Evolutionary conservation across 495 filamentous ascomycete genomes (phyloP), one percentile per base, ranked within the genome.

Genomic region (Lichenothelia convexa): DNA sequence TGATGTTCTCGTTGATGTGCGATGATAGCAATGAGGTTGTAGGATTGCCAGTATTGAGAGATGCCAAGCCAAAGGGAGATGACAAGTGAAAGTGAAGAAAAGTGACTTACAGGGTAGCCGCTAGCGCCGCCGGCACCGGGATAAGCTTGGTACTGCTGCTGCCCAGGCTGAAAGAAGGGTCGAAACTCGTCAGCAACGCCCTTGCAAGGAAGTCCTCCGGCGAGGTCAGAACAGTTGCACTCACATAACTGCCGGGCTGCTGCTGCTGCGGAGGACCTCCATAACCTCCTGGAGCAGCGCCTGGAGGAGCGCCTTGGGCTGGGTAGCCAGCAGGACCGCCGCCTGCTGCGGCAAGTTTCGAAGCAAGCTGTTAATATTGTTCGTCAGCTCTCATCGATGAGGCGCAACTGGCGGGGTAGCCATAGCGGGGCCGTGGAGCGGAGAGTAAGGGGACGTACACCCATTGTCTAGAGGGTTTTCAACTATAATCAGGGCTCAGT

Each of bases 131-230:
- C 32, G 43, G 35, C 39, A 17, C 34, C 40, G 4, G 43, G 44
- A 36, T 50, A 50, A 16, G 47, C 41, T 40, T 48, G 45, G 40
- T 51, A 51, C 24, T 32, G 40, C 7, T 23, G 40, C 26, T 50
- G 38, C 9, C 45, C 41, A 17, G 45, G 48, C 48, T 51, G 37
- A 23, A 36, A 36, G 18, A 3, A 11, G 12, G 27, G 21, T 21
- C 30, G 11, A 35, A 20, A 18, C 5, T 39, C 33, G 23, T 21
- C 11, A n/a, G 38, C 30, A 13, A 29, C 4, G n/a, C n/a, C 22
- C 31, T 11, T 18, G 35, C 7, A 38, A 42, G 7, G 6, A 2
- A 29, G 8, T 21, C 23, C 3, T 26, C 18, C 16, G 6, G 5
- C n/a, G n/a, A n/a, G n/a, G n/a, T n/a, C n/a, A n/a, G n/a, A n/a